These are phyloP conservation scores for Arthrobotrys sphaeroides DNA, from an alignment of 2,329 filamentous ascomycete genomes.

Conservation along the genomic window DNA sequence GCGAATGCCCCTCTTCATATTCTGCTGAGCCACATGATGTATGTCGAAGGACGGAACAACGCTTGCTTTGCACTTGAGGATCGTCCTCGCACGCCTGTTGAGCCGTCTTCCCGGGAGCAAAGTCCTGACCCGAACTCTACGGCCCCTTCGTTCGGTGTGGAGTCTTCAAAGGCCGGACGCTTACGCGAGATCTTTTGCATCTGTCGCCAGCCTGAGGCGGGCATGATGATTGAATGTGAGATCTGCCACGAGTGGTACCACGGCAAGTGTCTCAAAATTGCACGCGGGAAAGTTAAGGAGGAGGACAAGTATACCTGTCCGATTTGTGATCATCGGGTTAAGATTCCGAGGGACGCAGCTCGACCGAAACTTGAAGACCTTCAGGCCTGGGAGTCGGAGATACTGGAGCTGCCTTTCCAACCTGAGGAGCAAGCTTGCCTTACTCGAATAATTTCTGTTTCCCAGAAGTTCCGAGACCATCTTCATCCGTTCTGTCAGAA, in stretches of 20 bases:
- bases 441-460: slow-evolving; percentile 84
- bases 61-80: slow-evolving; percentile 93
- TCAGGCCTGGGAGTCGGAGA: slow-evolving; percentile 82
- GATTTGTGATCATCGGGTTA: slow-evolving; percentile 96
- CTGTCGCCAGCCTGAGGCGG: slow-evolving; percentile 88
- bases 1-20: slow-evolving; percentile 97
- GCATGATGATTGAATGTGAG: slow-evolving; percentile 99
- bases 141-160: slow-evolving; percentile 17
- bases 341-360: slow-evolving; percentile 94
- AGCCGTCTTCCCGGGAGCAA: slow-evolving; percentile 87
- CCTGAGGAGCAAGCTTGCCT: slow-evolving; percentile 92
- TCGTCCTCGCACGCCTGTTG: slow-evolving; percentile 86
- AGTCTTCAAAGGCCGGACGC: slow-evolving; percentile 63
- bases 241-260: slow-evolving; percentile 99
- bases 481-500: slow-evolving; percentile 81
- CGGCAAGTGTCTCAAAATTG: slow-evolving; percentile 97
- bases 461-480: slow-evolving; percentile 82
- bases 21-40: slow-evolving; percentile 90
- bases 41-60: slow-evolving; percentile 86
- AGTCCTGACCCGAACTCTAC: slow-evolving; percentile 65
- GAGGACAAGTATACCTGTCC: slow-evolving; percentile 98
- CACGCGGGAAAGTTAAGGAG: slow-evolving; percentile 95
- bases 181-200: slow-evolving; percentile 93
- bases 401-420: slow-evolving; percentile 84
- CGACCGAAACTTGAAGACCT: slow-evolving; percentile 94